A percentile compares a stretch with the other conserved stretches of the same genome.
Conservation (phyloP, 805 yeast species). For the Wickerhamomyces bisporus region DNA sequence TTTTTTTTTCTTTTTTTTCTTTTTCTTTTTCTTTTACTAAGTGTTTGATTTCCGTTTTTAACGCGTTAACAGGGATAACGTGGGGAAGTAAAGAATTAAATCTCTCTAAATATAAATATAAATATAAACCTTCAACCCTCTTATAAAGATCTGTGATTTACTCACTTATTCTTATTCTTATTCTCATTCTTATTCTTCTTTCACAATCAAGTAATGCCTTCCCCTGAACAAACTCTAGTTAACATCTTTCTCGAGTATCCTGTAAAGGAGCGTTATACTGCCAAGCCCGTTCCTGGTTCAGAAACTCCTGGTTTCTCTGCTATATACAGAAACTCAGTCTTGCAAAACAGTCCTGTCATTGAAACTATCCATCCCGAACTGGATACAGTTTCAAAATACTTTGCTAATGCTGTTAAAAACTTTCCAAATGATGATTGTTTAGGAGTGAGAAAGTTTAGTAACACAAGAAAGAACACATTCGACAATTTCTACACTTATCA, state of each 20-base stretch:
- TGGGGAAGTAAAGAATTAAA: too few relatives aligned
- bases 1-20: too few relatives aligned
- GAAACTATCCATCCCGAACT: slow-evolving; percentile 32
- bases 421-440: slow-evolving; percentile 30
- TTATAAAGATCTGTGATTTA: too few relatives aligned
- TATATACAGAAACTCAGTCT: slow-evolving; percentile 8
- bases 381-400: slow-evolving; percentile 33
- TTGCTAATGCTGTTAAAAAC: slow-evolving; percentile 28
- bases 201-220: slow-evolving; percentile 4
- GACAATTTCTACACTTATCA: slow-evolving; percentile 21
- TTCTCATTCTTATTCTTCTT: too few relatives aligned
- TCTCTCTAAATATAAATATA: too few relatives aligned
- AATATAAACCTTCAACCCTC: too few relatives aligned
- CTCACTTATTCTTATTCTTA: too few relatives aligned
- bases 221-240: background rate
- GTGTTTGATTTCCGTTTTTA: too few relatives aligned
- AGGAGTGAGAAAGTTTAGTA: slow-evolving; percentile 29
- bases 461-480: slow-evolving; percentile 14
- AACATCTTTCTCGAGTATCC: background rate
- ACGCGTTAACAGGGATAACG: too few relatives aligned
- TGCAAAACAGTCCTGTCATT: slow-evolving; percentile 11
- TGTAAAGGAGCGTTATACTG: slow-evolving; percentile 1
- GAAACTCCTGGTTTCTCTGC: slow-evolving; percentile 5
- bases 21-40: too few relatives aligned
- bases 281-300: slow-evolving; percentile 6